Evolutionary conservation across 345 rosid species (phyloP), one percentile per base, ranked within the genome.

Genomic region (Rhizophora mangle): DNA sequence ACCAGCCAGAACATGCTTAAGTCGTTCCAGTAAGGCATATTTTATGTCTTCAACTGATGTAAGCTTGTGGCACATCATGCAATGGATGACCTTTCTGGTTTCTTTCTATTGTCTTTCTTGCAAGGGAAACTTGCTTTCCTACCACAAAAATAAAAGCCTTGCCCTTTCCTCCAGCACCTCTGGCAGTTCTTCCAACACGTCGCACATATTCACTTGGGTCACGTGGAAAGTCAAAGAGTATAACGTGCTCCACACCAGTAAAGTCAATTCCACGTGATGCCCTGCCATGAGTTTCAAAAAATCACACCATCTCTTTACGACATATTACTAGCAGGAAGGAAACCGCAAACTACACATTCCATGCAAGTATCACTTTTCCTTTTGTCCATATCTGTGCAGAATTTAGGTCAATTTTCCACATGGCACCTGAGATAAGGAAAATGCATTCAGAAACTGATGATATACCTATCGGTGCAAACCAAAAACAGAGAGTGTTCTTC

Each of bases 191-290:
- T 82, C 98, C 97, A 49, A 94, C 97, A 60, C 96, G 91, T 3
- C 93, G 90, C 11, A 94, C 97, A 11, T 91, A 91, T 81, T 94
- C 97, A 49, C 98, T 94, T 18, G 93, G 98, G 70, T 94, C 96
- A 4, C 92, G 95, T 0, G 95, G 96, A 31, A 85, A 94, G 79
- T 94, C 95, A 47, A 94, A 94, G 8, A 91, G 95, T 31, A 94
- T 68, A 19, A 91, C 93, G 63, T 88, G 97, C 76, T 89, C 93
- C 70, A 94, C 97, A 63, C 90, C 86, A 1, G 80, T 67, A 79
- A 91, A 91, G 81, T 91, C 94, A 11, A 91, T 87, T 68, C 98
- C 98, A 7, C 96, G 90, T 0, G 93, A 94, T 21, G 95, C 90
- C 80, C 97, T 94, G 90, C 65, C 72, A 75, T 20, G n/a, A 67